phyloP scores from a whole-genome alignment of 192 early-diverging fungal genomes.

The Backusella circina region DNA sequence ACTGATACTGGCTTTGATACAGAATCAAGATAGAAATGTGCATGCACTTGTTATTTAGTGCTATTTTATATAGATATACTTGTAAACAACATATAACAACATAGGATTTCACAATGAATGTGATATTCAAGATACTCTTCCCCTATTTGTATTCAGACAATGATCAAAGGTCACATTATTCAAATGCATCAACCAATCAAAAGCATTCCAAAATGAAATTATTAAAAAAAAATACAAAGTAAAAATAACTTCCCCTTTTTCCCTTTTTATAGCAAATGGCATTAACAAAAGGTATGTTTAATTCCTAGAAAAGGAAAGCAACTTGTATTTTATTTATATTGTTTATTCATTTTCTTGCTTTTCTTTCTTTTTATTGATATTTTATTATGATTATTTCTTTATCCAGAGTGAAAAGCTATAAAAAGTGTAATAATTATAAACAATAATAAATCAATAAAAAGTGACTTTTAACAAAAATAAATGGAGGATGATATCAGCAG shows the following conservation, averaged over 20 bases:
- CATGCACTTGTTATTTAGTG: too few species aligned
- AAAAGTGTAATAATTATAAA: background rate
- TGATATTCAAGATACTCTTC: background rate
- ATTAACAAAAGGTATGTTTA: background rate
- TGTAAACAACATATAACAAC: too few species aligned
- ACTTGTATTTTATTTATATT: background rate
- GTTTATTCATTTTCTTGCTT: background rate
- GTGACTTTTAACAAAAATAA: background rate
- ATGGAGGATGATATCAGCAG: slow-evolving; percentile 1
- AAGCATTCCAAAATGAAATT: background rate
- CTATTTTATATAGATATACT: too few species aligned
- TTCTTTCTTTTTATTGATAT: background rate
- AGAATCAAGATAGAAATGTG: too few species aligned
- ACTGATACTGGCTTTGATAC: too few species aligned
- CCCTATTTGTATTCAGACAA: too few species aligned
- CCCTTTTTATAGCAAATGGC: background rate
- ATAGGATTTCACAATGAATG: too few species aligned
- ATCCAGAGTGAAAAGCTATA: background rate
- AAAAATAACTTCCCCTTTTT: background rate
- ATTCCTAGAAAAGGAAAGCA: background rate
- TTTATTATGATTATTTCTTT: background rate
- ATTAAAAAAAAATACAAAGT: background rate
- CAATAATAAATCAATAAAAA: background rate
- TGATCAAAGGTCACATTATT: slow-evolving; percentile 6
- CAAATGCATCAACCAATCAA: background rate